These are phyloP conservation scores for Nigrospora osmanthi DNA, from an alignment of 2,329 filamentous ascomycete genomes.

Conservation along the genomic window DNA sequence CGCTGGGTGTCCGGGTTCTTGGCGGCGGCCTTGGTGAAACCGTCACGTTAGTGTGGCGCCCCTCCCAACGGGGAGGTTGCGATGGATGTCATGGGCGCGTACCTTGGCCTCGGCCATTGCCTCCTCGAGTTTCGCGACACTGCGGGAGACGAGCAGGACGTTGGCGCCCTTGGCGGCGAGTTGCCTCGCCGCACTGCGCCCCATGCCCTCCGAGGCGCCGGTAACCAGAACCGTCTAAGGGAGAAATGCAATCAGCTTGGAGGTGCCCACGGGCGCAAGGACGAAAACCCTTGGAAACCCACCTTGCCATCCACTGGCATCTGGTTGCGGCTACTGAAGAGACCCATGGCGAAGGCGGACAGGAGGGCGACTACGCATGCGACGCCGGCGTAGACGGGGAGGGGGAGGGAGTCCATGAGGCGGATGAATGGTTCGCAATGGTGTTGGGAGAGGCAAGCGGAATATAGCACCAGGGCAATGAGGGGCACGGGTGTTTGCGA, in stretches of 20 bases:
- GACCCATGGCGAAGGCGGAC: slow-evolving; percentile 49
- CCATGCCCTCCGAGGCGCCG: slow-evolving; percentile 90
- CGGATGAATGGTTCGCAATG: background rate
- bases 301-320: slow-evolving; percentile 84
- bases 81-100: background rate
- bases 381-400: slow-evolving; percentile 10
- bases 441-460: background rate
- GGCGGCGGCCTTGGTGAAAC: slow-evolving; percentile 49
- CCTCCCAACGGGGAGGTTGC: background rate
- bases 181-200: slow-evolving; percentile 63
- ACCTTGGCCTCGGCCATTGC: slow-evolving; percentile 47
- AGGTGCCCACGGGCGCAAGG: too few relatives aligned
- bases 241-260: background rate
- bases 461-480: too few relatives aligned
- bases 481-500: too few relatives aligned
- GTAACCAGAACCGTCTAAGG: slow-evolving; percentile 54
- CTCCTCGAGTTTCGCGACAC: slow-evolving; percentile 62
- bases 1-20: slow-evolving; percentile 59
- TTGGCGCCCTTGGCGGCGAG: slow-evolving; percentile 80
- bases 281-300: slow-evolving; percentile 12
- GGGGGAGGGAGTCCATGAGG: slow-evolving; percentile 10
- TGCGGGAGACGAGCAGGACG: slow-evolving; percentile 77
- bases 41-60: slow-evolving; percentile 4
- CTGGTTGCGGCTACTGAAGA: slow-evolving; percentile 62
- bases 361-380: slow-evolving; percentile 24